These are phyloP conservation scores for Juncus inflexus DNA, from an alignment of 176 grass and related monocot genomes.

Conservation along the genomic window DNA sequence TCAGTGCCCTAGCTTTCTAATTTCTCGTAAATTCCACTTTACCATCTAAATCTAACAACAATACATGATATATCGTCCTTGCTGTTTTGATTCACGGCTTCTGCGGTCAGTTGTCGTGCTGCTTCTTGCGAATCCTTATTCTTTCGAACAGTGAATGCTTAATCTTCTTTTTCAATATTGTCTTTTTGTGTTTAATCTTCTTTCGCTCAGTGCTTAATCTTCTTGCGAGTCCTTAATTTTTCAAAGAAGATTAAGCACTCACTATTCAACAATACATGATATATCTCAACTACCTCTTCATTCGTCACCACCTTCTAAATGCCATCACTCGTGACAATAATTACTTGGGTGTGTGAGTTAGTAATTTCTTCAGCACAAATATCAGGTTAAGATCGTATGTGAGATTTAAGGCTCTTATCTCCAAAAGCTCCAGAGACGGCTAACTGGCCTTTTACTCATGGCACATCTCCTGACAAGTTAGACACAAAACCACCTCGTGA, in stretches of 20 bases:
- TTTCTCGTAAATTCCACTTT: too few relatives aligned
- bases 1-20: too few relatives aligned
- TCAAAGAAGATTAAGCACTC: too few relatives aligned
- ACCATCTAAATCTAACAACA: too few relatives aligned
- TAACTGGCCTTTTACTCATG: conserved; percentile 40
- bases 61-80: not conserved
- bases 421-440: conserved; percentile 44
- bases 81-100: conserved; percentile 39
- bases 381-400: conserved; percentile 33
- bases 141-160: conserved; percentile 3
- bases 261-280: too few relatives aligned
- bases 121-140: conserved; percentile 31
- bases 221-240: too few relatives aligned
- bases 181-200: too few relatives aligned
- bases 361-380: conserved; percentile 21
- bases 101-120: conserved; percentile 26
- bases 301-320: conserved; percentile 45
- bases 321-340: conserved; percentile 41
- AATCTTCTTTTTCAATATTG: too few relatives aligned
- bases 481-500: conserved; percentile 35
- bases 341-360: conserved; percentile 19
- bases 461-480: conserved; percentile 42
- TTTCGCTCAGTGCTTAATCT: too few relatives aligned
- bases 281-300: conserved; percentile 27
- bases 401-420: conserved; percentile 34